Evolutionary conservation across 2,329 filamentous ascomycete species (phyloP), one percentile per base, ranked within the genome.

Genomic region (Ascosphaera acerosa): DNA sequence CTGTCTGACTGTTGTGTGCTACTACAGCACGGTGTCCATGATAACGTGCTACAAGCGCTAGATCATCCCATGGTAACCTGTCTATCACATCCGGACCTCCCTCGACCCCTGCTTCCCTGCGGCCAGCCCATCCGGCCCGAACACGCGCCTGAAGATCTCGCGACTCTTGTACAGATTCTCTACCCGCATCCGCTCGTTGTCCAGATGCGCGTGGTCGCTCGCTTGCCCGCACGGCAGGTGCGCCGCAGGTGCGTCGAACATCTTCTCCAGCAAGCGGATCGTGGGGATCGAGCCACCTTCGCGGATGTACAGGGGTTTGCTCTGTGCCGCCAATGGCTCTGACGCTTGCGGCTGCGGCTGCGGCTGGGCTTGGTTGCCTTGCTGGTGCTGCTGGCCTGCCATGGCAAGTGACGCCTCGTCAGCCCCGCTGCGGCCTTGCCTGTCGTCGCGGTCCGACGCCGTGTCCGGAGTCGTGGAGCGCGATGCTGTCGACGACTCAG

Each of bases 221-320:
- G 84, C 81, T 52, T 92, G 82, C 0, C 89, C 89, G 44, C 82
- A 92, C 0, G 87, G 89, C 19, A 97, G 54, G 50, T 94, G 82
- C 1, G 84, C 84, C 0, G 87, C 84, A 0, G 82, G 81, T 0
- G 87, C 87, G 2, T 64, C 63, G 46, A 94, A 92, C 43, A 90
- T 80, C 54, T 91, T 91, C 50, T 94, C 84, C 22, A 94, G 48
- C 46, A 94, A 94, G 4, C 87, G 61, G 34, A 94, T 94, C 0
- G 78, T 78, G 0, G 87, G 87, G 41, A 97, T 97, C 0, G 76
- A 89, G 4, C 87, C 87, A 9, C 87, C 87, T 52, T 97, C 87
- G 6, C 87, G 68, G 41, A 97, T 97, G 48, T 90, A 94, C 3
- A 97, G 59, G 0, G 82, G 84, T 33, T 45, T 42, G 12, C 9